phyloP scores from a whole-genome alignment of 176 grass and related monocot genomes.

The Phragmites australis region DNA sequence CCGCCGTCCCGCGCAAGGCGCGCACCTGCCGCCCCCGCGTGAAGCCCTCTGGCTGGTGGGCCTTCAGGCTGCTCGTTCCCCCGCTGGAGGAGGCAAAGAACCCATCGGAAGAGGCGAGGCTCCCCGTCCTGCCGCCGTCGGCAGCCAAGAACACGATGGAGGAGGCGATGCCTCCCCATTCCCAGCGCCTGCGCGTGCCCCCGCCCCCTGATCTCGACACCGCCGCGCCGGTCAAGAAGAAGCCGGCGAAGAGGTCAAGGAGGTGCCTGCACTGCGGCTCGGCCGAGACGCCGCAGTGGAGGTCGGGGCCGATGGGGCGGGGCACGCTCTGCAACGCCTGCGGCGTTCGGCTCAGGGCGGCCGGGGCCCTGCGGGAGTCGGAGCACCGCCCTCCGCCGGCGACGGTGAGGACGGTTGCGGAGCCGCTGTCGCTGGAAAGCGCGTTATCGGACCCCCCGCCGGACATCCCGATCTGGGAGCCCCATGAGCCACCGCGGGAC shows the following conservation, averaged over 20 bases:
- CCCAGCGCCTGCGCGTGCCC: not conserved
- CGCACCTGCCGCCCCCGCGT: conserved; percentile 46
- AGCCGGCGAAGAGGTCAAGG: conserved; percentile 41
- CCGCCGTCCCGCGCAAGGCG: conserved; percentile 46
- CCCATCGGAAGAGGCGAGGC: not conserved
- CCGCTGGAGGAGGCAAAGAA: not conserved
- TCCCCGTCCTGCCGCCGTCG: not conserved
- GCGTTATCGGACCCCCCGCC: conserved; percentile 43
- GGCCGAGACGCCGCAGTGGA: conserved; percentile 78
- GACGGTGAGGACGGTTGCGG: not conserved
- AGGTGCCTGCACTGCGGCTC: conserved; percentile 69
- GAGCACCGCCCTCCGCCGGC: conserved; percentile 34
- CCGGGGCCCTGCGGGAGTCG: conserved; percentile 58
- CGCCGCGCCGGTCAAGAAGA: conserved; percentile 30
- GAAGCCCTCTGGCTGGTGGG: conserved; percentile 46
- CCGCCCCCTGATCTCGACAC: not conserved
- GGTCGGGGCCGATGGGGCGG: conserved; percentile 66
- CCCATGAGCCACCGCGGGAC: not conserved
- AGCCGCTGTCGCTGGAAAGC: conserved; percentile 14
- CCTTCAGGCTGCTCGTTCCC: conserved; percentile 29
- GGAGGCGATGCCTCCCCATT: not conserved
- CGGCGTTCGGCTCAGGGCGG: conserved; percentile 55
- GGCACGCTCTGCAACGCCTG: conserved; percentile 86
- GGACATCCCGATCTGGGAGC: conserved; percentile 37
- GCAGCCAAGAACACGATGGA: not conserved